Evolutionary conservation across 2,329 filamentous ascomycete genomes (phyloP), one percentile per base, ranked within the genome.

Genomic region (Fusarium anthophilum): DNA sequence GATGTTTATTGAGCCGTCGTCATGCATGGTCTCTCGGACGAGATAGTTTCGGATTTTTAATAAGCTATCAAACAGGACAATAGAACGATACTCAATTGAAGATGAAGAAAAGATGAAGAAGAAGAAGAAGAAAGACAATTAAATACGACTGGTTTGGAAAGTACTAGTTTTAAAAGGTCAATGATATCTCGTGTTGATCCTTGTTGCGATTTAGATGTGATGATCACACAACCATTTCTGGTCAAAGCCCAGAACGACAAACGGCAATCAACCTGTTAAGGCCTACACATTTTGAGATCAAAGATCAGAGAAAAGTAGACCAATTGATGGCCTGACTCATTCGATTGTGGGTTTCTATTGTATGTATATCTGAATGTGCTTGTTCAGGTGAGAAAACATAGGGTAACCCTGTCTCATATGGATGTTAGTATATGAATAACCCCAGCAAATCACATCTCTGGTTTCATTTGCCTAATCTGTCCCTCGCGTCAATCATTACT

Each of bases 401-500:
- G 43, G 63, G 64, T 66, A 65, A 37, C 20, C 41, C 10, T 26
- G 47, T 17, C 32, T 41, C 51, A 55, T n/a, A 35, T 32, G 41
- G 32, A 38, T 20, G 41, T 43, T 14, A n/a, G 9, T 12, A 30
- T 10, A 12, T 30, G 13, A 14, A 26, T 14, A 22, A 24, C 9
- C 15, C 18, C 30, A 30, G 28, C 48, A 37, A 44, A 37, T 55
- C 38, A 62, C 38, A 44, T 30, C 20, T 39, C 37, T 32, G n/a
- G 20, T 26, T 24, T 32, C 14, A 47, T 43, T 66, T 65, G n/a
- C 63, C 63, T 41, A 43, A 37, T 56, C 38, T 20, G 63, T 47
- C 47, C n/a, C 39, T 35, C 18, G 20, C 22, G 22, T n/a, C 35
- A 55, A 64, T 10, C 28, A 28, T 47, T 50, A 64, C 35, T 66